phyloP scores from a whole-genome alignment of 208 protist species.

The Trypanosomatidae sp. region DNA sequence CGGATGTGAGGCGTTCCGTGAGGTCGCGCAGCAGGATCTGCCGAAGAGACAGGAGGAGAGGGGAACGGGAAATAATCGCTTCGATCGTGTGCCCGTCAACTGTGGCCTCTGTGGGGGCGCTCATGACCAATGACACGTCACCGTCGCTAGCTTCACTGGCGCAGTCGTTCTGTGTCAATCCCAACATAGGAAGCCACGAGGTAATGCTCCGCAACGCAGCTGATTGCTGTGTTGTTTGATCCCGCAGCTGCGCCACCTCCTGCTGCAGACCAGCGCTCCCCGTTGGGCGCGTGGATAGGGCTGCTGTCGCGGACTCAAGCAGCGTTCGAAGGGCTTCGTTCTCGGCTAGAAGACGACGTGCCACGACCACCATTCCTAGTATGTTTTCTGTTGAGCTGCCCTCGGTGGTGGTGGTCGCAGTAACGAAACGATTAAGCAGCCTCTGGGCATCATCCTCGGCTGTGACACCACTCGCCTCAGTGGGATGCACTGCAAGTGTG shows the following conservation, averaged over 20 bases:
- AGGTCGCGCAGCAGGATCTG: constrained; percentile 70
- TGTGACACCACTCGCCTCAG: neutral
- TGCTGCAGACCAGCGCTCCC: constrained; percentile 10
- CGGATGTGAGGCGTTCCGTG: constrained; percentile 48
- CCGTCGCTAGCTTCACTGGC: neutral
- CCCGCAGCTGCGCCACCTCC: constrained; percentile 24
- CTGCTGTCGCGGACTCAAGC: constrained; percentile 14
- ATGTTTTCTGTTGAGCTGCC: constrained; percentile 19
- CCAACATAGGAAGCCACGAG: constrained; percentile 21
- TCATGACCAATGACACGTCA: neutral
- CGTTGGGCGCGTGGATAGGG: constrained; percentile 9
- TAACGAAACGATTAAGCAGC: constrained; percentile 5
- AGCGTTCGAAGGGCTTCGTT: constrained; percentile 27
- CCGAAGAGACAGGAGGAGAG: constrained; percentile 75
- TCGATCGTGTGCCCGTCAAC: constrained; percentile 27
- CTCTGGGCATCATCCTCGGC: neutral
- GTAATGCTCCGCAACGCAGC: constrained; percentile 14
- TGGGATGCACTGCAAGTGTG: constrained; percentile 14
- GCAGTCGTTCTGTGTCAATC: neutral
- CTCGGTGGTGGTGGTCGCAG: neutral
- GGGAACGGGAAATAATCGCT: constrained; percentile 43
- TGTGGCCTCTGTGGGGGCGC: neutral
- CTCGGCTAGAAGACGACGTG: constrained; percentile 25
- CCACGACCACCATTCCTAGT: constrained; percentile 31
- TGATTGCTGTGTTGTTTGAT: constrained; percentile 18